Percentiles rank a stretch among this genome's conserved stretches.
Evolutionary conservation across 2,329 filamentous ascomycete genomes (phyloP).

Genomic region (Penicillium digitatum): DNA sequence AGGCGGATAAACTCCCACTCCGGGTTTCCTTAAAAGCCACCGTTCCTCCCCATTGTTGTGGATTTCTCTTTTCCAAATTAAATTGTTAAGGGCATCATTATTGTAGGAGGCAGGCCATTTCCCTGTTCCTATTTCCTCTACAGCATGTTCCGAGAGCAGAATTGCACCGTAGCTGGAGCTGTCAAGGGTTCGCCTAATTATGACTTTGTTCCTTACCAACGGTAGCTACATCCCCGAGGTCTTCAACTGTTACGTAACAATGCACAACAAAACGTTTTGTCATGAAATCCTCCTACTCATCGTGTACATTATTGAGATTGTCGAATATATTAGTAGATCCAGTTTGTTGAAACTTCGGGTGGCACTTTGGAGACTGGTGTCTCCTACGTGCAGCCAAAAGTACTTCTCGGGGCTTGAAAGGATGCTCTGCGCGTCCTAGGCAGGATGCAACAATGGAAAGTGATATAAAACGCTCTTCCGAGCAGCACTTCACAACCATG

Average conservation of each 20-base stretch:
- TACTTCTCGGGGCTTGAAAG: background rate
- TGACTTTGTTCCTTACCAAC: constrained; percentile 63
- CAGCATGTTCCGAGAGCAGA: constrained; percentile 59
- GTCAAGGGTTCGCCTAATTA: constrained; percentile 55
- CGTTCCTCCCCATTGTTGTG: constrained; percentile 19
- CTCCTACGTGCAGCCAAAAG: background rate
- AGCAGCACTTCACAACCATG: constrained; percentile 10
- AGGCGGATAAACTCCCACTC: constrained; percentile 30
- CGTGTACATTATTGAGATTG: background rate
- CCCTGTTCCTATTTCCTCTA: constrained; percentile 56
- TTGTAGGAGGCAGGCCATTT: constrained; percentile 56
- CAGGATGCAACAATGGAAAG: background rate
- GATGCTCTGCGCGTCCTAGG: background rate
- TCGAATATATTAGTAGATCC: background rate
- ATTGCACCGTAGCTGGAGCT: constrained; percentile 62
- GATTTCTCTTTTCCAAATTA: constrained; percentile 42
- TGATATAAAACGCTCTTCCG: background rate
- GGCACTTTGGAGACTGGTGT: background rate
- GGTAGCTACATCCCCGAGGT: constrained; percentile 52
- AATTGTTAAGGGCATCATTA: constrained; percentile 60
- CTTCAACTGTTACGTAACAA: background rate
- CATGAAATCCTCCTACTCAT: background rate
- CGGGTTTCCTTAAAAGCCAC: constrained; percentile 23
- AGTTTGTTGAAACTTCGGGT: background rate
- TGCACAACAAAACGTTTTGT: too few species aligned